A percentile compares a stretch with the other conserved stretches of the same genome.
Conservation (phyloP, 305 asterid genomes). For the Fraxinus sp. region DNA sequence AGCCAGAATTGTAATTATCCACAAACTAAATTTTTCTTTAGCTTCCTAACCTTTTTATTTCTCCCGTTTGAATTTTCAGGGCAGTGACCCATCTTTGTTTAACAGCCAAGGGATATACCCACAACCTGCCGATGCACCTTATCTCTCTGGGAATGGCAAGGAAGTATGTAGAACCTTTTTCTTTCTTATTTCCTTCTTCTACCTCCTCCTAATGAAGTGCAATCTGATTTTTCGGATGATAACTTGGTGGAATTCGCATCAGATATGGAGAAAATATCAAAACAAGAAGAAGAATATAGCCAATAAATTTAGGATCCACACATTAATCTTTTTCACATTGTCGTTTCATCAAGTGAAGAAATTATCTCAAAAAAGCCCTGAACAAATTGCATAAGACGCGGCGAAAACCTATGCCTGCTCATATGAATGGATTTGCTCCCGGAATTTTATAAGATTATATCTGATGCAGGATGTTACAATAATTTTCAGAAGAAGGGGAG, state of each 20-base stretch:
- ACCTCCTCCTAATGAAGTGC: background rate
- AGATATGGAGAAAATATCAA: background rate
- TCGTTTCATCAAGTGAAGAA: background rate
- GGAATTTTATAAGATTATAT: conserved; percentile 10
- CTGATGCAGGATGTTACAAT: conserved; percentile 72
- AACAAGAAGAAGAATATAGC: background rate
- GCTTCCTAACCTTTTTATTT: conserved; percentile 15
- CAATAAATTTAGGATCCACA: background rate
- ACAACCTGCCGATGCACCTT: conserved; percentile 69
- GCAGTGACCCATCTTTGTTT: conserved; percentile 66
- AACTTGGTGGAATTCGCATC: background rate
- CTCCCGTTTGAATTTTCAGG: conserved; percentile 49
- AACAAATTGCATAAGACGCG: background rate
- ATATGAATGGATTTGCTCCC: background rate
- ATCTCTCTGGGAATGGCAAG: conserved; percentile 68
- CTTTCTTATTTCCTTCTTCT: background rate
- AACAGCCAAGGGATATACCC: conserved; percentile 87
- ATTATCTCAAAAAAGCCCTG: background rate
- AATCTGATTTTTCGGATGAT: background rate
- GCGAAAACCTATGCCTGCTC: background rate
- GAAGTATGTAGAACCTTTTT: conserved; percentile 47
- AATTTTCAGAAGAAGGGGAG: conserved; percentile 87
- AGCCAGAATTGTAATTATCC: conserved; percentile 2
- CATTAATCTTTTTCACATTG: background rate
- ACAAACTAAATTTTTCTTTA: conserved; percentile 15